Evolutionary conservation across 2,329 filamentous ascomycete genomes (phyloP).

Genomic region (Diaporthe longicolla): DNA sequence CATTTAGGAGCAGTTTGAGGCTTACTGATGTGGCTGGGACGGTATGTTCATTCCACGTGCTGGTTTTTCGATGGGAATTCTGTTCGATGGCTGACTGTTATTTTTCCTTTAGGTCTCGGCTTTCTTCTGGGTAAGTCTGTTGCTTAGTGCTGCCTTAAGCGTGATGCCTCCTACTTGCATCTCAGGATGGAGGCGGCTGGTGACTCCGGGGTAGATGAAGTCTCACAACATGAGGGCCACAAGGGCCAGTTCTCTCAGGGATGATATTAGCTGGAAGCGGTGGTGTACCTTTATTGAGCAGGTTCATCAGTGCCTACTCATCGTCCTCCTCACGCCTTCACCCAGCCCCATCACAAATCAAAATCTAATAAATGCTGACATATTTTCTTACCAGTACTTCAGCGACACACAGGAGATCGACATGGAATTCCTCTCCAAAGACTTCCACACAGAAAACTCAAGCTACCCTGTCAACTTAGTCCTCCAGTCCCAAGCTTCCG

Average conservation of each 20-base stretch:
- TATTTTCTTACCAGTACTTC: conserved; percentile 69
- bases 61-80: not conserved
- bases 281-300: not conserved
- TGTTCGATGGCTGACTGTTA: not conserved
- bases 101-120: conserved; percentile 64
- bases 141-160: not conserved
- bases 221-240: not conserved
- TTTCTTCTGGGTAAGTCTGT: conserved; percentile 79
- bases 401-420: conserved; percentile 87
- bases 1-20: conserved; percentile 77
- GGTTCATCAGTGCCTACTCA: not conserved
- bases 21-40: conserved; percentile 74
- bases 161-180: no score
- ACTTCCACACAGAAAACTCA: conserved; percentile 67
- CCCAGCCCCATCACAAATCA: not conserved
- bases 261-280: not conserved
- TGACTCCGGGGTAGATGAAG: not conserved
- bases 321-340: not conserved
- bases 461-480: conserved; percentile 79
- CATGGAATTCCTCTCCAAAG: conserved; percentile 80
- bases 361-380: conserved; percentile 37
- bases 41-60: conserved; percentile 50
- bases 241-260: not conserved
- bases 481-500: conserved; percentile 76
- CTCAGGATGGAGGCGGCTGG: no score